A percentile compares a stretch with the other conserved stretches of the same genome.
Evolutionary conservation across 768 basidiomycete genomes (phyloP).

Genomic region (Chlorophyllum brunneum): DNA sequence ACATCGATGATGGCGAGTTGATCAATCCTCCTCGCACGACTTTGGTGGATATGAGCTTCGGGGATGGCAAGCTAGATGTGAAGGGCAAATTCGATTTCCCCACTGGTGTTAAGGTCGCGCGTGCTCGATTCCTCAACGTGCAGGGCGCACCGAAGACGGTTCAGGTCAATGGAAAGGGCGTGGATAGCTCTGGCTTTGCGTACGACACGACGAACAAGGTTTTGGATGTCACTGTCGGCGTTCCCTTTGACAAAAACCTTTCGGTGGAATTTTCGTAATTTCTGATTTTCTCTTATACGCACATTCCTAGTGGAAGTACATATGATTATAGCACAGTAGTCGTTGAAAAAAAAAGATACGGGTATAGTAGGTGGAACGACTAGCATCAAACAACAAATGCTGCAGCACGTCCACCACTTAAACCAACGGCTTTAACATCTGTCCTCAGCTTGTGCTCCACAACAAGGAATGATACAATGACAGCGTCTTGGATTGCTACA

Average conservation of each 20-base stretch:
- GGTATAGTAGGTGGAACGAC: not conserved
- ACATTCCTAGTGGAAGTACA: too few relatives aligned
- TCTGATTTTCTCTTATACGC: too few relatives aligned
- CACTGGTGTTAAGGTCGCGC: conserved; percentile 31
- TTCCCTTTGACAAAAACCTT: conserved; percentile 22
- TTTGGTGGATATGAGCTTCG: conserved; percentile 29
- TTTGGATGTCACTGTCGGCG: conserved; percentile 37
- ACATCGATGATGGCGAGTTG: conserved; percentile 64
- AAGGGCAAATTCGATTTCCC: conserved; percentile 33
- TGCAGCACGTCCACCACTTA: not conserved
- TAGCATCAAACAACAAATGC: not conserved
- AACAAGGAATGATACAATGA: conserved; percentile 22
- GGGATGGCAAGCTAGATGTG: conserved; percentile 26
- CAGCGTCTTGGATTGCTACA: conserved; percentile 20
- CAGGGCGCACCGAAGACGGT: conserved; percentile 24
- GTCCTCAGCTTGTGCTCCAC: conserved; percentile 22
- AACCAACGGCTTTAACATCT: not conserved
- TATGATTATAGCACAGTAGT: too few relatives aligned
- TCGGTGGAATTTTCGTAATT: conserved; percentile 5
- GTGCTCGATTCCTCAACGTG: conserved; percentile 37
- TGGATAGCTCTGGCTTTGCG: conserved; percentile 18
- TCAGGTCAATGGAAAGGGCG: conserved; percentile 23
- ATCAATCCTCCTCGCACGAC: conserved; percentile 30
- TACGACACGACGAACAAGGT: conserved; percentile 39
- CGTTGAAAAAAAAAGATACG: too few relatives aligned